phyloP scores from a whole-genome alignment of 495 filamentous ascomycete species.

The Neurospora sp. region DNA sequence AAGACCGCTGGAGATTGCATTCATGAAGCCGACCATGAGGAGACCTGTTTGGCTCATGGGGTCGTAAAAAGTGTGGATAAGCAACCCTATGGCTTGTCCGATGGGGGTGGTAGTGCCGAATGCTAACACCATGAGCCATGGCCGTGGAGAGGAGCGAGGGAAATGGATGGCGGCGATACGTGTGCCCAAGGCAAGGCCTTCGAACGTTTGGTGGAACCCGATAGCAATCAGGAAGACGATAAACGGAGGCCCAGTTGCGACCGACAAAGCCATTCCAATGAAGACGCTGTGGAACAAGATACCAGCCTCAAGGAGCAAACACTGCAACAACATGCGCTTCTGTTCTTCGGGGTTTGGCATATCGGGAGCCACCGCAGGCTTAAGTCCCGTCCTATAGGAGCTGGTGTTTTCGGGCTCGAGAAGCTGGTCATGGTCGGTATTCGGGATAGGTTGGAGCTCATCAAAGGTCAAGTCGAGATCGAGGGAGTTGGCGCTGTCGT shows the following conservation, averaged over 20 bases:
- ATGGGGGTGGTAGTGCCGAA: slow-evolving; percentile 88
- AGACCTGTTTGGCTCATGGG: slow-evolving; percentile 72
- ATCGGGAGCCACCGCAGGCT: slow-evolving; percentile 11
- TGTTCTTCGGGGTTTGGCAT: slow-evolving; percentile 32
- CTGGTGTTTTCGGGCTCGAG: slow-evolving; percentile 4
- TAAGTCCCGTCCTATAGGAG: slow-evolving; percentile 11
- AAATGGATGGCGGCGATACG: slow-evolving; percentile 60
- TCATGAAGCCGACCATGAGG: slow-evolving; percentile 87
- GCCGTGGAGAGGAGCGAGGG: slow-evolving; percentile 44
- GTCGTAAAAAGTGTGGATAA: slow-evolving; percentile 76
- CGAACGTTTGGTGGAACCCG: slow-evolving; percentile 69
- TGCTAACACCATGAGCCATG: slow-evolving; percentile 92
- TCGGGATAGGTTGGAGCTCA: slow-evolving; percentile 34
- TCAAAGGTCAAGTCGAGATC: slow-evolving; percentile 43
- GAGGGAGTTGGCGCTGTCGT: slow-evolving; percentile 19
- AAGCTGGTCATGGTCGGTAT: slow-evolving; percentile 16
- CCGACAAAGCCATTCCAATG: slow-evolving; percentile 83
- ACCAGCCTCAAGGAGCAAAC: slow-evolving; percentile 70
- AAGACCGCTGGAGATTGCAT: slow-evolving; percentile 78
- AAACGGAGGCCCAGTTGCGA: slow-evolving; percentile 68
- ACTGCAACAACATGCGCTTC: slow-evolving; percentile 62
- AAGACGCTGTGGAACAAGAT: slow-evolving; percentile 84
- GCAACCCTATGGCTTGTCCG: slow-evolving; percentile 80
- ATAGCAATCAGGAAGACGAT: slow-evolving; percentile 74
- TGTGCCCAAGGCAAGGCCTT: slow-evolving; percentile 64